Conservation (phyloP, 768 basidiomycete species). For the Chlorophyllum brunneum region DNA sequence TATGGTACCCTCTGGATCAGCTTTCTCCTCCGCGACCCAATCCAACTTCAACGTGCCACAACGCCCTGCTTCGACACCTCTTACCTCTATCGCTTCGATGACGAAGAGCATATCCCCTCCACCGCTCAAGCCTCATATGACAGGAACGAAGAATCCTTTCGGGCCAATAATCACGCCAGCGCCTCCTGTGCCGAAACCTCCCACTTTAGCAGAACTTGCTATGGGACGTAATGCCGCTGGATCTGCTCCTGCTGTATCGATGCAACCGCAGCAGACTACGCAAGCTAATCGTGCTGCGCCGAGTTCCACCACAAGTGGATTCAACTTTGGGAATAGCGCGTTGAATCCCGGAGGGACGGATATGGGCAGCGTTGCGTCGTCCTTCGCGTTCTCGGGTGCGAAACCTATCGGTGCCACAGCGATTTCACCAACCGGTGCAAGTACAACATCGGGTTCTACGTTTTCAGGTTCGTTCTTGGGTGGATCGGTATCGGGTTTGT, state of each 20-base stretch:
- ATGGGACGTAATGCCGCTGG: conserved; percentile 36
- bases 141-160: conserved; percentile 95
- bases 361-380: conserved; percentile 70
- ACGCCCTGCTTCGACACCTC: conserved; percentile 73
- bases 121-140: conserved; percentile 77
- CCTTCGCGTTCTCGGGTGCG: conserved; percentile 48
- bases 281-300: conserved; percentile 19
- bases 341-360: conserved; percentile 45
- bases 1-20: conserved; percentile 20
- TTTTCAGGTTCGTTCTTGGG: conserved; percentile 47
- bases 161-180: conserved; percentile 65
- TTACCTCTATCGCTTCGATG: conserved; percentile 35
- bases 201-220: conserved; percentile 78
- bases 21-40: conserved; percentile 18
- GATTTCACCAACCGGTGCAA: conserved; percentile 24
- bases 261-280: conserved; percentile 26
- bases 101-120: conserved; percentile 35
- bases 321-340: conserved; percentile 37
- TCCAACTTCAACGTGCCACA: conserved; percentile 33
- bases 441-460: conserved; percentile 37
- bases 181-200: conserved; percentile 68
- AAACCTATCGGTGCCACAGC: conserved; percentile 20
- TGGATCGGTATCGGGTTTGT: conserved; percentile 26
- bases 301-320: conserved; percentile 22
- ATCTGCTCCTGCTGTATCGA: conserved; percentile 17